Percentiles rank a stretch among this genome's conserved stretches.
These are phyloP conservation scores for Mallotus repandus DNA, from an alignment of 441 rosid genomes.

Conservation along the genomic window DNA sequence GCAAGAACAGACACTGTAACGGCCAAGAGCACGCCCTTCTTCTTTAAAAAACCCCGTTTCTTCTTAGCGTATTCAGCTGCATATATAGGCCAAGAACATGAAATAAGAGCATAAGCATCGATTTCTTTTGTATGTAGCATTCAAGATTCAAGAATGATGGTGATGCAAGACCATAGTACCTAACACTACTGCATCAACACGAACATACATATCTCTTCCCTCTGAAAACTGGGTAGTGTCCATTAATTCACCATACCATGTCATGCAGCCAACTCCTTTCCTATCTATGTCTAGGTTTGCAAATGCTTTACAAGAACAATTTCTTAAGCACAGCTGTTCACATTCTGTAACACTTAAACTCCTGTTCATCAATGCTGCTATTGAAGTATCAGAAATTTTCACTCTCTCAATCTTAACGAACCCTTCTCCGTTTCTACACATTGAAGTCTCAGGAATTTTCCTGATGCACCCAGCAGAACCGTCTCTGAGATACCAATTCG, in stretches of 20 bases:
- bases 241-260: constrained; percentile 29
- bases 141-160: not conserved
- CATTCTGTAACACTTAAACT: constrained; percentile 18
- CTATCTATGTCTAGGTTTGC: not conserved
- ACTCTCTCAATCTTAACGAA: constrained; percentile 21
- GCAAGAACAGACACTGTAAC: constrained; percentile 1
- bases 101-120: not conserved
- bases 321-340: constrained; percentile 19
- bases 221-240: constrained; percentile 1
- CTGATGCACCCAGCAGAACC: constrained; percentile 29
- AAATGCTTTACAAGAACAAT: constrained; percentile 30
- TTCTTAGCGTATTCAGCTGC: constrained; percentile 14
- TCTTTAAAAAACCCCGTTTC: not conserved
- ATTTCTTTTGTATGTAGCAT: not conserved
- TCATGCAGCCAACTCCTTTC: constrained; percentile 22
- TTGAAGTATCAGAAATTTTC: constrained; percentile 29
- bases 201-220: constrained; percentile 12
- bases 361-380: not conserved
- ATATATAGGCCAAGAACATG: not conserved
- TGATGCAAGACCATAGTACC: not conserved
- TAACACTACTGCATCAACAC: constrained; percentile 20
- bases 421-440: constrained; percentile 25
- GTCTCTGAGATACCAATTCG: constrained; percentile 13
- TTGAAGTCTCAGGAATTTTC: not conserved
- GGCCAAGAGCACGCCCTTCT: constrained; percentile 1